Percentiles rank a stretch among this genome's conserved stretches.
Evolutionary conservation across 176 grass and related monocot species (phyloP).

Genomic region (Oryza longistaminata): DNA sequence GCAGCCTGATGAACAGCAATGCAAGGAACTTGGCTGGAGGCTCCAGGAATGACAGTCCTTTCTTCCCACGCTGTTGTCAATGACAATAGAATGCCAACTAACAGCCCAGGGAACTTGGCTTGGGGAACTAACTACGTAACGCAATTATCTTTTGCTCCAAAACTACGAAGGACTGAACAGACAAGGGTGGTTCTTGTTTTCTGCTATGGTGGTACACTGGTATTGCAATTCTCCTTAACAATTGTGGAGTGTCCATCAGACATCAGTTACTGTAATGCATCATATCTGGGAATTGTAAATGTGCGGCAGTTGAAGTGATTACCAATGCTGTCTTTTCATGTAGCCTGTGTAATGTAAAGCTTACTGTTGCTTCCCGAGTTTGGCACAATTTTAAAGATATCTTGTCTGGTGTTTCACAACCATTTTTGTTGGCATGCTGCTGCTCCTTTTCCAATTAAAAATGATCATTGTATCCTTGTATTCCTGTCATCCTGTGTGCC

Average conservation of each 20-base stretch:
- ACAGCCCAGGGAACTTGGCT: neutral
- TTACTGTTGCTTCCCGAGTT: constrained; percentile 5
- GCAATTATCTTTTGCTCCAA: neutral
- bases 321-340: neutral
- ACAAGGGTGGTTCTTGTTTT: constrained; percentile 2
- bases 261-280: constrained; percentile 14
- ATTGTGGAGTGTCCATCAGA: neutral
- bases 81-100: neutral
- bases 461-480: neutral
- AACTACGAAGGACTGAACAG: constrained; percentile 13
- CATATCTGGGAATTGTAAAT: constrained; percentile 33
- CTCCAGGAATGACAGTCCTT: constrained; percentile 27
- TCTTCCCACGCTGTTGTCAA: neutral
- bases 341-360: constrained; percentile 13
- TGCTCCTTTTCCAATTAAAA: neutral
- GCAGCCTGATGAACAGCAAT: constrained; percentile 78
- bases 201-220: constrained; percentile 15
- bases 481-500: constrained; percentile 8
- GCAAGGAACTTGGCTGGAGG: constrained; percentile 81
- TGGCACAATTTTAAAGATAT: constrained; percentile 19
- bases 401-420: neutral
- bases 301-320: constrained; percentile 11
- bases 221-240: neutral
- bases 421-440: neutral
- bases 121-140: constrained; percentile 16